Evolutionary conservation across 345 rosid species (phyloP).

Genomic region (Acer saccharum): DNA sequence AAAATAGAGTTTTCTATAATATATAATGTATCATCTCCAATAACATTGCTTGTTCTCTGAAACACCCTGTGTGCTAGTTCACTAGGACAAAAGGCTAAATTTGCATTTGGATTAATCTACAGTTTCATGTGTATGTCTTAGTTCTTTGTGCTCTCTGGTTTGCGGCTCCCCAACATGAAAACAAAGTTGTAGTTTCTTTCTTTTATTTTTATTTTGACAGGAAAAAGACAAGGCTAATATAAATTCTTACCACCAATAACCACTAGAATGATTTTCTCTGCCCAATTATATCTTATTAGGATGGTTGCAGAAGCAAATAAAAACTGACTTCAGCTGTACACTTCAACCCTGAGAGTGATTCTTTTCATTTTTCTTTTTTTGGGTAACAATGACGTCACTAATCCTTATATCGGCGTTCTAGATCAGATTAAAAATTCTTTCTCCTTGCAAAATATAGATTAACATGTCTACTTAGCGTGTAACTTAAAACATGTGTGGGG

Average conservation of each 20-base stretch:
- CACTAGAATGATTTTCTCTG: too few relatives aligned
- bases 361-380: too few relatives aligned
- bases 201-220: too few relatives aligned
- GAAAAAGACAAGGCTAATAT: too few relatives aligned
- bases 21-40: neutral
- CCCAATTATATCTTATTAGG: too few relatives aligned
- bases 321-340: too few relatives aligned
- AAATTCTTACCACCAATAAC: too few relatives aligned
- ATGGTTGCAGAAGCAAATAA: too few relatives aligned
- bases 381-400: neutral
- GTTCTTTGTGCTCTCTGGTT: neutral
- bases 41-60: neutral
- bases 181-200: too few relatives aligned
- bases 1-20: neutral
- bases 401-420: conserved; percentile 31
- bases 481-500: neutral
- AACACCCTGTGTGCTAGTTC: too few relatives aligned
- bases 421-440: neutral
- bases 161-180: neutral
- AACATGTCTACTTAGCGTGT: neutral
- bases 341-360: too few relatives aligned
- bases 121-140: neutral
- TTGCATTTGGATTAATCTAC: neutral
- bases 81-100: neutral
- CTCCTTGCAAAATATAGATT: neutral